phyloP scores from a whole-genome alignment of 768 basidiomycete genomes.

The Tephrocybe sp. region DNA sequence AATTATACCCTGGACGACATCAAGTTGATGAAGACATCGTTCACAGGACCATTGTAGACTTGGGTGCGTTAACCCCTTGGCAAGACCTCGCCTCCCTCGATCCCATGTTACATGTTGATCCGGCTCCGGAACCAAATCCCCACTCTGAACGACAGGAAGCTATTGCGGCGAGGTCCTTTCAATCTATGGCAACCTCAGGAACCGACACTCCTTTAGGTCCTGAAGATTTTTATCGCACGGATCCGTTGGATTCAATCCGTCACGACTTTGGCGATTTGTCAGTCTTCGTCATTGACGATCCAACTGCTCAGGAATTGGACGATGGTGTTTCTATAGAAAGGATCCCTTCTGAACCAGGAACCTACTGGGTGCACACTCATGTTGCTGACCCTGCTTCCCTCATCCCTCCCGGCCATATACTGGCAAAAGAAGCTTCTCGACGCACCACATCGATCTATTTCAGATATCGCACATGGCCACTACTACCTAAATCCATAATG shows the following conservation, averaged over 20 bases:
- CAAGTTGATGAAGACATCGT: slow-evolving; percentile 36
- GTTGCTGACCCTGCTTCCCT: slow-evolving; percentile 89
- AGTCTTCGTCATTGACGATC: slow-evolving; percentile 88
- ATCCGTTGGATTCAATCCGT: slow-evolving; percentile 69
- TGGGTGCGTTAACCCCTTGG: slow-evolving; percentile 84
- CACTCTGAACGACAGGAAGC: slow-evolving; percentile 24
- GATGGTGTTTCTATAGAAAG: slow-evolving; percentile 87
- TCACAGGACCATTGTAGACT: slow-evolving; percentile 55
- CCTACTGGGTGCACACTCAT: slow-evolving; percentile 85
- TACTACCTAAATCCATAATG: slow-evolving; percentile 67
- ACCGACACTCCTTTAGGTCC: slow-evolving; percentile 45
- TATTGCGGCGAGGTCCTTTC: slow-evolving; percentile 28
- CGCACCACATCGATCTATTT: slow-evolving; percentile 63
- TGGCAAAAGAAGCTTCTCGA: slow-evolving; percentile 58
- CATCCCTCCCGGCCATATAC: slow-evolving; percentile 66
- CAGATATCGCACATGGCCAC: slow-evolving; percentile 58
- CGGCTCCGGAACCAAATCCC: slow-evolving; percentile 29
- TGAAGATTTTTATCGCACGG: slow-evolving; percentile 62
- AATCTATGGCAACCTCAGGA: slow-evolving; percentile 15
- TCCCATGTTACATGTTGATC: slow-evolving; percentile 34
- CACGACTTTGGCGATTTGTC: slow-evolving; percentile 83
- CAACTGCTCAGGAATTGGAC: slow-evolving; percentile 81
- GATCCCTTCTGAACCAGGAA: slow-evolving; percentile 57
- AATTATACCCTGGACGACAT: slow-evolving; percentile 39
- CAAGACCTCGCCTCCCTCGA: slow-evolving; percentile 56